A percentile compares a stretch with the other conserved stretches of the same genome.
Conservation (phyloP, 2,329 filamentous ascomycete genomes). For the Fusarium tuaranense region DNA sequence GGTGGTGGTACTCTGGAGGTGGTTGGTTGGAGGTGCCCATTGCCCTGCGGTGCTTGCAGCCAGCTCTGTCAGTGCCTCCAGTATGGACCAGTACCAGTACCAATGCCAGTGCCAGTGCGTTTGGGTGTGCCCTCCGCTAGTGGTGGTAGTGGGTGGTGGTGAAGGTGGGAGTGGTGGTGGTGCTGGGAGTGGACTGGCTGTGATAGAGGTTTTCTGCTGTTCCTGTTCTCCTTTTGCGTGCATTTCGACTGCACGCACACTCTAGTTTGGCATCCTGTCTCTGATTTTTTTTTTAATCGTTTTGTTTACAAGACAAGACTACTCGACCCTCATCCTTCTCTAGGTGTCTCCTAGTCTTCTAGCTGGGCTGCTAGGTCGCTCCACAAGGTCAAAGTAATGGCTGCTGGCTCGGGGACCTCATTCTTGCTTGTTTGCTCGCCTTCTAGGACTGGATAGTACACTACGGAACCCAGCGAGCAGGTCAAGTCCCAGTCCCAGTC, state of each 20-base stretch:
- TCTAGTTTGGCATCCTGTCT: neutral
- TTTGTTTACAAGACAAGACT: neutral
- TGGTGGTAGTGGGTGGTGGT: neutral
- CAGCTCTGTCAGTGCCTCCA: constrained; percentile 20
- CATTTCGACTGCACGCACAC: neutral
- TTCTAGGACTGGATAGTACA: neutral
- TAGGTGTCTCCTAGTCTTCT: constrained; percentile 12
- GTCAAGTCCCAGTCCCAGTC: neutral
- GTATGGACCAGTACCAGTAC: neutral
- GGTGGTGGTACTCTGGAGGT: constrained; percentile 17
- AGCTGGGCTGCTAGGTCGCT: neutral
- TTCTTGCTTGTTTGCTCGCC: neutral
- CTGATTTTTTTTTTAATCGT: neutral
- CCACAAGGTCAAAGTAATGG: neutral
- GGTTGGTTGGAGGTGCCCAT: constrained; percentile 2
- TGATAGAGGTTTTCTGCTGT: neutral
- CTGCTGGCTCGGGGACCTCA: neutral
- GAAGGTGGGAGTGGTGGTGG: neutral
- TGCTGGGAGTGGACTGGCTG: constrained; percentile 16
- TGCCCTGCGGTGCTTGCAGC: constrained; percentile 8
- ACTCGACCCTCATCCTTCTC: neutral
- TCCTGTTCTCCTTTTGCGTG: neutral
- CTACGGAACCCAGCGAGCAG: neutral
- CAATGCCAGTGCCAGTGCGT: constrained; percentile 9
- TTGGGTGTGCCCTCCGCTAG: constrained; percentile 30